These are phyloP conservation scores for Lactarius akahatsu DNA, from an alignment of 768 basidiomycete genomes.

Conservation along the genomic window DNA sequence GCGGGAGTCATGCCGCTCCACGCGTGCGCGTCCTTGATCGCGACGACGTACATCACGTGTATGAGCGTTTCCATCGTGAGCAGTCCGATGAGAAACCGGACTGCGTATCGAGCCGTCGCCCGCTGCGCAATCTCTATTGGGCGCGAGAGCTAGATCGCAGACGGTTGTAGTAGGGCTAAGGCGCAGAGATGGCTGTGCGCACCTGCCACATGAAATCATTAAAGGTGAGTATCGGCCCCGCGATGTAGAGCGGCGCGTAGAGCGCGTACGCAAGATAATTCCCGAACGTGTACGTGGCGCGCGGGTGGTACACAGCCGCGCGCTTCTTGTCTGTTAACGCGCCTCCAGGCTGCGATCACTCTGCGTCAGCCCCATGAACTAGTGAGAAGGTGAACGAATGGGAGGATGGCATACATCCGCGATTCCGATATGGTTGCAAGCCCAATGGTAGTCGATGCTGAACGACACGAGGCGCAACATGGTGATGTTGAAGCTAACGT, in stretches of 20 bases:
- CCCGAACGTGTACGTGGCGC: constrained; percentile 58
- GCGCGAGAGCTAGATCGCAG: constrained; percentile 50
- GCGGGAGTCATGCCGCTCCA: constrained; percentile 79
- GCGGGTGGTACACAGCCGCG: constrained; percentile 51
- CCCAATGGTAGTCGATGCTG: constrained; percentile 92
- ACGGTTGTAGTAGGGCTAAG: constrained; percentile 11
- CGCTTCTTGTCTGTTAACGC: constrained; percentile 60
- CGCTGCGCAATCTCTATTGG: constrained; percentile 48
- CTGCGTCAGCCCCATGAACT: constrained; percentile 24
- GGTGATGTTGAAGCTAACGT: constrained; percentile 92
- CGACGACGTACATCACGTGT: constrained; percentile 95
- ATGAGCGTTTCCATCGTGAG: constrained; percentile 88
- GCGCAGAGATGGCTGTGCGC: background rate
- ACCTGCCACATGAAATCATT: constrained; percentile 97
- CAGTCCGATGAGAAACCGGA: constrained; percentile 69
- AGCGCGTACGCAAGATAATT: constrained; percentile 85
- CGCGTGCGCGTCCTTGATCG: constrained; percentile 85
- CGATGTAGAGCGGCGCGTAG: constrained; percentile 93
- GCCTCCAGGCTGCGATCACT: constrained; percentile 30
- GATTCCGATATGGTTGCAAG: constrained; percentile 44
- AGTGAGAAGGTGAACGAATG: constrained; percentile 12
- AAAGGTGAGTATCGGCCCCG: constrained; percentile 94
- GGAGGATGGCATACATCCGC: constrained; percentile 44
- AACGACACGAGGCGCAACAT: constrained; percentile 93
- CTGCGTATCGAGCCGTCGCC: constrained; percentile 52